Percentiles rank a stretch among this genome's conserved stretches.
Evolutionary conservation across 257 asterid species (phyloP).

Genomic region (Eustoma russellianum): DNA sequence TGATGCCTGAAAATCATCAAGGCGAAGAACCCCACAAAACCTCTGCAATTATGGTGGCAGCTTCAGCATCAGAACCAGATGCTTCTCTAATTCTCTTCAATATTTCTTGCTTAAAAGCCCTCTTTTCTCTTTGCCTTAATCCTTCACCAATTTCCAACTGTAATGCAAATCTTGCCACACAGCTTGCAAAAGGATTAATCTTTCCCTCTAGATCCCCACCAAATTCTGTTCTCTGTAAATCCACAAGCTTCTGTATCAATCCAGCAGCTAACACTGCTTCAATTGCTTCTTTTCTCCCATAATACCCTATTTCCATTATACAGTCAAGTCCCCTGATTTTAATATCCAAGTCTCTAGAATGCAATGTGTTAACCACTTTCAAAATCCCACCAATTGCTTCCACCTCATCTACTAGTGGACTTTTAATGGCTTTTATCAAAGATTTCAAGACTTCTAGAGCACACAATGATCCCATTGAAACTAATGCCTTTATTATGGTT

Average conservation of each 20-base stretch:
- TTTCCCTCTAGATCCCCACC: slow-evolving; percentile 11
- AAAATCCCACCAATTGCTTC: slow-evolving; percentile 41
- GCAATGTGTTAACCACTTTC: slow-evolving; percentile 26
- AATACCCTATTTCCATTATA: slow-evolving; percentile 55
- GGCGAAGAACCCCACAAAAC: slow-evolving; percentile 81
- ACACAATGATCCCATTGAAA: slow-evolving; percentile 34
- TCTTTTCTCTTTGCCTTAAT: slow-evolving; percentile 61
- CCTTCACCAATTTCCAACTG: slow-evolving; percentile 77
- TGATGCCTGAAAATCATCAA: slow-evolving; percentile 14
- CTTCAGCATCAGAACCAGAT: slow-evolving; percentile 53
- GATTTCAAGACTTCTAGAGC: slow-evolving; percentile 38
- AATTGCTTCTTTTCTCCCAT: slow-evolving; percentile 60
- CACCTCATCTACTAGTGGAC: slow-evolving; percentile 67
- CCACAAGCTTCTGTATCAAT: slow-evolving; percentile 32
- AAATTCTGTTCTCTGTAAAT: slow-evolving; percentile 39
- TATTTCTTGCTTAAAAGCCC: slow-evolving; percentile 52
- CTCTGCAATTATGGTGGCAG: slow-evolving; percentile 68
- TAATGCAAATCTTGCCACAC: slow-evolving; percentile 57
- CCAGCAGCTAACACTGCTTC: slow-evolving; percentile 51
- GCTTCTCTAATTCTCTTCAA: slow-evolving; percentile 46
- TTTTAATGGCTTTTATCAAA: slow-evolving; percentile 51
- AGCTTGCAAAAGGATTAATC: slow-evolving; percentile 25
- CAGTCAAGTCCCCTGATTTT: slow-evolving; percentile 37
- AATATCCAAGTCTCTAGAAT: slow-evolving; percentile 22
- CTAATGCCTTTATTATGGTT: slow-evolving; percentile 38